These are phyloP conservation scores for Penicillium aurantiogriseum DNA, from an alignment of 2,329 filamentous ascomycete genomes.

Conservation along the genomic window DNA sequence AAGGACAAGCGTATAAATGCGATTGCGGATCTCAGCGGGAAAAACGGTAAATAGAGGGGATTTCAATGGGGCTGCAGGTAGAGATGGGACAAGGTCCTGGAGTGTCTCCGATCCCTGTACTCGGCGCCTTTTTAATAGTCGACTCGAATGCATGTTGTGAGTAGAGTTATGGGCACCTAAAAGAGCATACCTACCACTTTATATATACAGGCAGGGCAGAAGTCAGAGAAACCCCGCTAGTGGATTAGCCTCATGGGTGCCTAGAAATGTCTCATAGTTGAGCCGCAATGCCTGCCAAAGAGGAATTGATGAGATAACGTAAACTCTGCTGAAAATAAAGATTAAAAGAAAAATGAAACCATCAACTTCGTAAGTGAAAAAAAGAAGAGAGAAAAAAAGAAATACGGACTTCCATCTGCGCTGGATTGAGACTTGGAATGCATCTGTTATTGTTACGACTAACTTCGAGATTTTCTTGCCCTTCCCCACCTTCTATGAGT, in stretches of 20 bases:
- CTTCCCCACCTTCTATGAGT: too few species aligned
- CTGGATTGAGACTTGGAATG: too few species aligned
- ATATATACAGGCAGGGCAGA: background rate
- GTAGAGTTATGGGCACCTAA: background rate
- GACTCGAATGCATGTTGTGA: background rate
- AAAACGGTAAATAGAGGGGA: background rate
- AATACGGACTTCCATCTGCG: too few species aligned
- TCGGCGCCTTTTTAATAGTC: background rate
- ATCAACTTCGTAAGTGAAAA: background rate
- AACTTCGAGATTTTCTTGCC: too few species aligned
- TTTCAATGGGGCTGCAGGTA: conserved; percentile 1
- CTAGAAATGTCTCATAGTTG: background rate
- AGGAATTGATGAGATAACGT: background rate
- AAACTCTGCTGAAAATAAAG: background rate
- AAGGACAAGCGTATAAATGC: background rate
- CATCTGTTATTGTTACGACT: too few species aligned
- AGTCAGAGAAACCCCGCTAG: background rate
- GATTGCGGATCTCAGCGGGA: conserved; percentile 1
- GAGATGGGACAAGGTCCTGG: background rate
- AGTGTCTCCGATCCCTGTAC: background rate
- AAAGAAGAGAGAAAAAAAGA: background rate
- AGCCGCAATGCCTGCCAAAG: background rate
- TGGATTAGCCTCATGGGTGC: background rate
- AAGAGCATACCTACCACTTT: background rate
- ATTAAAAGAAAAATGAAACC: background rate